phyloP scores from a whole-genome alignment of 1,284 basidiomycete genomes.

The Naganishia sp. region DNA sequence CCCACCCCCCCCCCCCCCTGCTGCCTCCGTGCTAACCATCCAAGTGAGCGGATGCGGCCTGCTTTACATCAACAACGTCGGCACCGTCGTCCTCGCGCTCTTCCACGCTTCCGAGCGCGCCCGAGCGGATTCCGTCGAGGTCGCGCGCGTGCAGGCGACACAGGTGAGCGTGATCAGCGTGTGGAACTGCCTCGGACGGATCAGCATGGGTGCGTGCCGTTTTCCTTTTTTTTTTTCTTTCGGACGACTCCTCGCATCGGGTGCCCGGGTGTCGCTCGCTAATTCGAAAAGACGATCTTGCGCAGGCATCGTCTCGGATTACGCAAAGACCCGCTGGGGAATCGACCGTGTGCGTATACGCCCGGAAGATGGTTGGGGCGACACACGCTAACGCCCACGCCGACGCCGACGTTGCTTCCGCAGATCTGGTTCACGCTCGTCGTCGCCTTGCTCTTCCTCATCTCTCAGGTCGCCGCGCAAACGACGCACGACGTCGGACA shows the following conservation, averaged over 20 bases:
- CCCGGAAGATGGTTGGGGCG: background rate
- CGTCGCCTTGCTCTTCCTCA: conserved; percentile 66
- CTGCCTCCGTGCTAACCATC: conserved; percentile 1
- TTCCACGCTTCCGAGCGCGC: conserved; percentile 58
- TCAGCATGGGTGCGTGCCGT: conserved; percentile 64
- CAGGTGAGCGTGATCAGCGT: conserved; percentile 84
- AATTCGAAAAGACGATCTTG: no score
- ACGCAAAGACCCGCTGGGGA: conserved; percentile 21
- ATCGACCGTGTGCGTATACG: conserved; percentile 6
- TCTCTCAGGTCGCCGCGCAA: conserved; percentile 67
- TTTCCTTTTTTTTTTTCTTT: no score
- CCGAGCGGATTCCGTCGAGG: conserved; percentile 64
- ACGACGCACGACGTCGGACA: conserved; percentile 62
- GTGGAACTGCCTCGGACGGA: conserved; percentile 78
- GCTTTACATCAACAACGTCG: conserved; percentile 95
- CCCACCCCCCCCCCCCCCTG: background rate
- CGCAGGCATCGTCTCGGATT: conserved; percentile 8
- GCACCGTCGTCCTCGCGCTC: conserved; percentile 84
- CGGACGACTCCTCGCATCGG: no score
- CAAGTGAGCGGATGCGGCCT: conserved; percentile 82
- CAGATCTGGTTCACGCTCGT: conserved; percentile 67
- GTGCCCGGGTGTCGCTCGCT: no score
- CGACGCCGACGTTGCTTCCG: background rate
- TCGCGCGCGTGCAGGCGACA: conserved; percentile 74
- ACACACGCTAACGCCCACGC: background rate